Evolutionary conservation across 371 early-diverging fungal species (phyloP).

Genomic region (Dinochytrium kinnereticum): DNA sequence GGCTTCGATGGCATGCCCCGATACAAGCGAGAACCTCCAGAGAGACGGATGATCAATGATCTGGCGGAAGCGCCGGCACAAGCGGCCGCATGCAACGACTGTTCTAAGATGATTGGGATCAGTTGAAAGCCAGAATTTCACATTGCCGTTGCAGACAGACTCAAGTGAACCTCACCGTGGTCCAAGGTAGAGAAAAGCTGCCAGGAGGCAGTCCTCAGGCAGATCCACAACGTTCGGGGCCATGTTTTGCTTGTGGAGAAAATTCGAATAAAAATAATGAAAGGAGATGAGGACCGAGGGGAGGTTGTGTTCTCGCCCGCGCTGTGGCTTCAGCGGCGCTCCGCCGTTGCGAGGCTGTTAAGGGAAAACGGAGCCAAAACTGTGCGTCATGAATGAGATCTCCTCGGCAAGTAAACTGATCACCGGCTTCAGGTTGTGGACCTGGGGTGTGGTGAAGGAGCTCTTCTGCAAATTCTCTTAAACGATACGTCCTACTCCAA

Average conservation of each 20-base stretch:
- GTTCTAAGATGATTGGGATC: constrained; percentile 9
- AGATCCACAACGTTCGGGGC: constrained; percentile 9
- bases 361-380: no score
- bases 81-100: constrained; percentile 1
- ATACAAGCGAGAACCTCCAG: constrained; percentile 8
- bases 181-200: constrained; percentile 16
- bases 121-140: not conserved
- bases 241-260: no score
- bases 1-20: constrained; percentile 1
- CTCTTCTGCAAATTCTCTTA: constrained; percentile 40
- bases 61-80: constrained; percentile 6
- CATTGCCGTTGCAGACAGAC: not conserved
- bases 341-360: constrained; percentile 19
- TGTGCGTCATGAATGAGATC: not conserved
- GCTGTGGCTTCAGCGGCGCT: constrained; percentile 49
- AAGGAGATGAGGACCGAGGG: not conserved
- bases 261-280: no score
- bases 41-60: constrained; percentile 17
- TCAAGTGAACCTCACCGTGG: not conserved
- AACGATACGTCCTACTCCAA: constrained; percentile 32
- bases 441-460: constrained; percentile 50
- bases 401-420: not conserved
- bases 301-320: constrained; percentile 34
- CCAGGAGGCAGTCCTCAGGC: constrained; percentile 23
- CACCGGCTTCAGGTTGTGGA: constrained; percentile 37